These are phyloP conservation scores for Psilocybe tampanensis DNA, from an alignment of 768 basidiomycete species.

Conservation along the genomic window DNA sequence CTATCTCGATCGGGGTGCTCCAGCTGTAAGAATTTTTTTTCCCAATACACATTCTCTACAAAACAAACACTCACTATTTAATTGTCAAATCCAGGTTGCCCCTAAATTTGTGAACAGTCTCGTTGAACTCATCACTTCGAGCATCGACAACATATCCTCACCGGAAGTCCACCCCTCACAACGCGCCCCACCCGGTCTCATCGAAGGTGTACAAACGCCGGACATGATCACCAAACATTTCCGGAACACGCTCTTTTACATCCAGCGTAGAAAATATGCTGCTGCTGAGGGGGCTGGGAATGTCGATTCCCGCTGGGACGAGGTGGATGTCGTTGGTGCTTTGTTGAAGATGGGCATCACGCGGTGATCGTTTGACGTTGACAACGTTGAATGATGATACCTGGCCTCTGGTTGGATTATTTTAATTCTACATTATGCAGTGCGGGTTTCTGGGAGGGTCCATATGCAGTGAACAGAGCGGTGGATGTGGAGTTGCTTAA, in stretches of 20 bases:
- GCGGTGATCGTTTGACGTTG: no score
- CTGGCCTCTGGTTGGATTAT: not conserved
- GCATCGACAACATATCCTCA: constrained; percentile 89
- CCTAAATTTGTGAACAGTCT: constrained; percentile 96
- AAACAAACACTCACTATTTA: not conserved
- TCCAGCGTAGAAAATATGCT: constrained; percentile 71
- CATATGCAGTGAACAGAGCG: not conserved
- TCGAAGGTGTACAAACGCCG: constrained; percentile 91
- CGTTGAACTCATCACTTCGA: constrained; percentile 92
- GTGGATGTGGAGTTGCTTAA: constrained; percentile 7
- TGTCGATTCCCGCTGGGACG: constrained; percentile 70
- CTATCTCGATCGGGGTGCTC: constrained; percentile 92
- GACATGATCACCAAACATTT: constrained; percentile 96
- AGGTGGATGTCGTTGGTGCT: constrained; percentile 88
- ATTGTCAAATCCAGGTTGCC: constrained; percentile 61
- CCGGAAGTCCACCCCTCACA: constrained; percentile 88
- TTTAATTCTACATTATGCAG: constrained; percentile 1
- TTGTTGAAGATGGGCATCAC: constrained; percentile 85
- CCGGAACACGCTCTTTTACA: constrained; percentile 84
- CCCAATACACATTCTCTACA: not conserved
- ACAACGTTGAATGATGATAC: no score
- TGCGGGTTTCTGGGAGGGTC: not conserved
- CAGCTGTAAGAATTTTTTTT: constrained; percentile 62
- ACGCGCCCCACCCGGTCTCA: constrained; percentile 83
- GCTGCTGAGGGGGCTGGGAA: constrained; percentile 39